Evolutionary conservation across 2,329 filamentous ascomycete genomes (phyloP), one percentile per base, ranked within the genome.

Genomic region (Ophiostoma perfectum): DNA sequence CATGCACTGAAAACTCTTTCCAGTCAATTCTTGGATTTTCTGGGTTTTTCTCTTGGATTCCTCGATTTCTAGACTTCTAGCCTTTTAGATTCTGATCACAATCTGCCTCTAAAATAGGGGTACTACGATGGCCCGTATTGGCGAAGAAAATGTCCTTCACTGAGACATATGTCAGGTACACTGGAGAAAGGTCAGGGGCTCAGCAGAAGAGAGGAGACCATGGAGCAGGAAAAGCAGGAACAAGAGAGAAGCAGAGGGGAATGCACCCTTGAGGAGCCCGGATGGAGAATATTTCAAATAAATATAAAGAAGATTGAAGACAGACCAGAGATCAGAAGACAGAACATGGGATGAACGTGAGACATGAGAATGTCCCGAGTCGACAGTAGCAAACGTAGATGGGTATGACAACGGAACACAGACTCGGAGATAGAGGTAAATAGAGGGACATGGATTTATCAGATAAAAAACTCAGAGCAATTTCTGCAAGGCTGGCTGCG

Each of bases 81-180:
- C 45, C 27, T 27, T 27, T 2, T 27, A 1, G 2, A 27, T 1
- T 27, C 27, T 27, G 27, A 27, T 27, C 27, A 27, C 27, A 27
- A 27, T 27, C 27, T 27, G 27, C 27, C 27, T 27, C 27, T 27
- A 27, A 27, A 27, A 27, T 27, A 27, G 27, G 27, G 27, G 27
- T 27, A 27, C 27, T 27, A 27, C 27, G 27, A 27, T 47, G 47
- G 47, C 47, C 49, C 49, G 14, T 55, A 55, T 55, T 55, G 49
- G 49, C n/a, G n/a, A 27, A 55, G 49, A 55, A 36, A 27, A 9
- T 18, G n/a, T 12, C 49, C 49, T 55, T 55, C n/a, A 55, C n/a
- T 55, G 49, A 55, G 49, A 55, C 49, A 55, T 62, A 62, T 62
- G 58, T n/a, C 58, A 62, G 58, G 58, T 62, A 62, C 58, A 62